These are phyloP conservation scores for Medicago ruthenica DNA, from an alignment of 306 rosid species.

Conservation along the genomic window DNA sequence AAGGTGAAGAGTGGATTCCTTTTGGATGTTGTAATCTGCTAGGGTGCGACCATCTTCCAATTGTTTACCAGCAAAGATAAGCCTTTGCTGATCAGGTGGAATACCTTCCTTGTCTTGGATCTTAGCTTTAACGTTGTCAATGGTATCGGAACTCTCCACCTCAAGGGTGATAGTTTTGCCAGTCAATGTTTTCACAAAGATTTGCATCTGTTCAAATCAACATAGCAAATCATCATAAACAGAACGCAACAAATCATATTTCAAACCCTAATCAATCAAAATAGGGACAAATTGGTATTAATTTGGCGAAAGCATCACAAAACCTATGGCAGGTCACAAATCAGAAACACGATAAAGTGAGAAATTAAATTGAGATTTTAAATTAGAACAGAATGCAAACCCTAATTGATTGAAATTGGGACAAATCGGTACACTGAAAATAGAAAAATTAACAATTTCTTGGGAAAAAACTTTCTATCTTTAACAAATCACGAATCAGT, in stretches of 20 bases:
- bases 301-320: no score
- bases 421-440: no score
- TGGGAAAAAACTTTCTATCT: no score
- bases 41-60: background rate
- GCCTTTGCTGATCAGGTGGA: background rate
- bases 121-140: background rate
- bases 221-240: no score
- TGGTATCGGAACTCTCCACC: background rate
- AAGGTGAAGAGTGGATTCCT: background rate
- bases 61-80: background rate
- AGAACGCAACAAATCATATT: background rate
- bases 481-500: no score
- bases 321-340: no score
- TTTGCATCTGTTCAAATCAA: background rate
- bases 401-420: no score
- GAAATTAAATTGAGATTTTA: no score
- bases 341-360: no score
- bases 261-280: background rate
- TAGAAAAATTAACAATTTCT: no score
- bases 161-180: slow-evolving; percentile 10
- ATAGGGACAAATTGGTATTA: no score
- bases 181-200: slow-evolving; percentile 16
- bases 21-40: background rate
- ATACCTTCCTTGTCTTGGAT: background rate
- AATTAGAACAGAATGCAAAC: no score